Evolutionary conservation across 371 early-diverging fungal species (phyloP).

Genomic region (Rhizopus arrhizus): DNA sequence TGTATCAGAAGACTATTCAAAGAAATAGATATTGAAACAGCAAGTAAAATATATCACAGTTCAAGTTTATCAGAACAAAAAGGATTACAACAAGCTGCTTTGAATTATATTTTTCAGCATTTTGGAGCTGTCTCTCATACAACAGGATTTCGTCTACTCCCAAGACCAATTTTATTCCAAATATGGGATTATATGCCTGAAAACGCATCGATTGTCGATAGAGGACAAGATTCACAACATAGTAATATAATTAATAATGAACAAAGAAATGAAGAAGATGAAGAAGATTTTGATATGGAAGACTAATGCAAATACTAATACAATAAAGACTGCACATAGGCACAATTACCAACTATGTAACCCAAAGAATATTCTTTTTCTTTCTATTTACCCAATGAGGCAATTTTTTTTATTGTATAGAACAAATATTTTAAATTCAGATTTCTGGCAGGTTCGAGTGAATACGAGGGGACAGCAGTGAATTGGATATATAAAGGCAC

Average conservation of each 20-base stretch:
- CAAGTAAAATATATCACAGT: constrained; percentile 59
- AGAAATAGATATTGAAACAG: constrained; percentile 58
- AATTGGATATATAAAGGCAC: background rate
- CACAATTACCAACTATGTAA: background rate
- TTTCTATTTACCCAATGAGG: too few species aligned
- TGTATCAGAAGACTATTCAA: constrained; percentile 56
- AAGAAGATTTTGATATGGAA: constrained; percentile 6
- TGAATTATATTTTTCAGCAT: constrained; percentile 64
- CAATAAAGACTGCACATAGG: background rate
- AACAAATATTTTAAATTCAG: background rate
- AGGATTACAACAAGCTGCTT: constrained; percentile 59
- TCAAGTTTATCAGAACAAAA: constrained; percentile 60
- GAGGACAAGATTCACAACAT: constrained; percentile 9
- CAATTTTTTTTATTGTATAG: too few species aligned
- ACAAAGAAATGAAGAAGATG: background rate
- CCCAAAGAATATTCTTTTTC: too few species aligned
- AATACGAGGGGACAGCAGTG: background rate
- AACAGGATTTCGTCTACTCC: constrained; percentile 54
- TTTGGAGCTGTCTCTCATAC: constrained; percentile 70
- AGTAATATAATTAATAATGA: constrained; percentile 4
- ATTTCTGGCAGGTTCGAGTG: background rate
- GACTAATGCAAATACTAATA: background rate
- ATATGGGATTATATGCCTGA: constrained; percentile 65
- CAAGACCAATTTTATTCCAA: constrained; percentile 59
- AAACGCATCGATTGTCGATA: constrained; percentile 40